Percentiles rank a stretch among this genome's conserved stretches.
phyloP scores from a whole-genome alignment of 257 asterid genomes.

The Ilex aquifolium region DNA sequence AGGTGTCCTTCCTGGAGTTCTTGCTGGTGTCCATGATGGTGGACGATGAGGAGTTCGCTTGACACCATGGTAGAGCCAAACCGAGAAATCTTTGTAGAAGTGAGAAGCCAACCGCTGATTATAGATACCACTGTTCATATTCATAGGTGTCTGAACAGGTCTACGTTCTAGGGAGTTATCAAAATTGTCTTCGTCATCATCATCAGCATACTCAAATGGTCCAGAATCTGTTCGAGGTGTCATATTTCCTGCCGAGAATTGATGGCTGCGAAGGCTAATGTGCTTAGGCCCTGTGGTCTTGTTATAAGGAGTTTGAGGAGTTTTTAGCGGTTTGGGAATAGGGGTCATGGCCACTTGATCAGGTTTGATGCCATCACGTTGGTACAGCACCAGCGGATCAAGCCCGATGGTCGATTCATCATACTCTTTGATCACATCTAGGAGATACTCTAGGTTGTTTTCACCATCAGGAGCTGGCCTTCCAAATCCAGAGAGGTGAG shows the following conservation, averaged over 20 bases:
- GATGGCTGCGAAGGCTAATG: conserved; percentile 49
- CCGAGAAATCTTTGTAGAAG: conserved; percentile 76
- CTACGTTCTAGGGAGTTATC: conserved; percentile 65
- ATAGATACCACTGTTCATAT: conserved; percentile 40
- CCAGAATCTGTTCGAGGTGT: conserved; percentile 31
- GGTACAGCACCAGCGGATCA: conserved; percentile 66
- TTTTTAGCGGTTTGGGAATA: conserved; percentile 33
- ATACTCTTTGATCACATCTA: conserved; percentile 84
- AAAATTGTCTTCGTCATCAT: conserved; percentile 44
- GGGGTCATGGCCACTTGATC: conserved; percentile 55
- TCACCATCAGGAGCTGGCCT: conserved; percentile 81
- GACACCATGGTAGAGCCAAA: conserved; percentile 74
- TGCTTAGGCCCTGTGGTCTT: conserved; percentile 48
- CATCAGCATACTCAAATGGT: conserved; percentile 28
- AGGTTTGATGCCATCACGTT: conserved; percentile 66
- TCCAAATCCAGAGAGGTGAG: conserved; percentile 56
- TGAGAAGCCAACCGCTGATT: conserved; percentile 76
- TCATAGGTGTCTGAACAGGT: conserved; percentile 38
- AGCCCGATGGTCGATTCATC: conserved; percentile 71
- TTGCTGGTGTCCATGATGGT: conserved; percentile 79
- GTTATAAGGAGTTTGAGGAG: conserved; percentile 28
- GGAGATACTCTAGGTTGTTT: conserved; percentile 65
- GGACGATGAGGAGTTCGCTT: conserved; percentile 65
- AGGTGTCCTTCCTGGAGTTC: conserved; percentile 48
- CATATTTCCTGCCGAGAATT: conserved; percentile 38